Percentiles rank a stretch among this genome's conserved stretches.
These are phyloP conservation scores for Microsporum canis DNA, from an alignment of 2,329 filamentous ascomycete species.

Conservation along the genomic window DNA sequence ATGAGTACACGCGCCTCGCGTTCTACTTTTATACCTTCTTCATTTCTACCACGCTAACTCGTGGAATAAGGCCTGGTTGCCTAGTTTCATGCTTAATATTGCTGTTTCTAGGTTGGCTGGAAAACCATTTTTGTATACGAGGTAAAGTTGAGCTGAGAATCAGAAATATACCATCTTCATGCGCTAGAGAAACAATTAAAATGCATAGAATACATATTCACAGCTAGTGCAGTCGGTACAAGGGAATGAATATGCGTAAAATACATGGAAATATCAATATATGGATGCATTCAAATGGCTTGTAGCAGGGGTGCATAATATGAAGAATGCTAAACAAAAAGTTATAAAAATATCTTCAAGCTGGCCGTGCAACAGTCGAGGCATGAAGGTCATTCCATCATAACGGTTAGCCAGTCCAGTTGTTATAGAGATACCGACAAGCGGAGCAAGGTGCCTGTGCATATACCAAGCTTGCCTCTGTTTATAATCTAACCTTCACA, in stretches of 20 bases:
- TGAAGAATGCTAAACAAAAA: background rate
- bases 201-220: no score
- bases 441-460: background rate
- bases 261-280: no score
- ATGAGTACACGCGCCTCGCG: background rate
- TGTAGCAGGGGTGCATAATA: no score
- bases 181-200: no score
- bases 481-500: slow-evolving; percentile 65
- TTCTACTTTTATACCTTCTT: background rate
- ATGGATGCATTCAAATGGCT: no score
- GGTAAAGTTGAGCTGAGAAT: no score
- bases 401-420: background rate
- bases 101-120: background rate
- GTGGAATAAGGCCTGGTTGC: background rate
- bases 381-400: background rate
- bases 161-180: no score
- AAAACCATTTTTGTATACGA: background rate
- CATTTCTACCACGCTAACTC: background rate
- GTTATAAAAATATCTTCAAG: background rate
- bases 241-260: no score
- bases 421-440: background rate
- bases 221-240: no score
- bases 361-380: background rate
- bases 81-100: background rate
- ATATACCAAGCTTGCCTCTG: background rate